These are phyloP conservation scores for Ceratocystis eucalypticola DNA, from an alignment of 2,329 filamentous ascomycete species.

Conservation along the genomic window DNA sequence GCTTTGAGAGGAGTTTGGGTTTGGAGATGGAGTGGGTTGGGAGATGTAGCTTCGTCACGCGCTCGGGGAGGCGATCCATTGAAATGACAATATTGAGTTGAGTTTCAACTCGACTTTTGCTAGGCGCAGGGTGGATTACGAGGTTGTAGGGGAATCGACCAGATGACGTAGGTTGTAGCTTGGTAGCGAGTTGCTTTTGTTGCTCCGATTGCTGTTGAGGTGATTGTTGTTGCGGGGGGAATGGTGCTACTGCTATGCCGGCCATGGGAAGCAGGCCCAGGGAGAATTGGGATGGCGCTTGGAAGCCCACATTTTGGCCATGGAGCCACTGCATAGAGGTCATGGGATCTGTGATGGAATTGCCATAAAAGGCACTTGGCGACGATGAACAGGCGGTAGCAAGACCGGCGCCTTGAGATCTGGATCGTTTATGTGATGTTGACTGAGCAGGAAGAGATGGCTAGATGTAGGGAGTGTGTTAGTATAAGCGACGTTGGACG, in stretches of 20 bases:
- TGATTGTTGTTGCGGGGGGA: conserved; percentile 7
- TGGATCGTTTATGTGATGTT: conserved; percentile 17
- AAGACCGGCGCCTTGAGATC: conserved; percentile 11
- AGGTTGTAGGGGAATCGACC: conserved; percentile 16
- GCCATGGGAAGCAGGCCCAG: conserved; percentile 15
- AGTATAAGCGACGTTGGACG: neutral
- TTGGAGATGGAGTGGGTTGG: conserved; percentile 89
- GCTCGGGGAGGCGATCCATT: conserved; percentile 58
- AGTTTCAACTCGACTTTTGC: conserved; percentile 61
- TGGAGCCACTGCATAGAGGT: conserved; percentile 14
- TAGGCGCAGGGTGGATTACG: conserved; percentile 19
- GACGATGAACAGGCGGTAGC: conserved; percentile 10
- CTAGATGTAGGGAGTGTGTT: conserved; percentile 4
- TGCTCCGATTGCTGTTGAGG: conserved; percentile 11
- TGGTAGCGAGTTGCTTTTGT: neutral
- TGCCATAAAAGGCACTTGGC: conserved; percentile 11
- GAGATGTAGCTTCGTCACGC: conserved; percentile 69
- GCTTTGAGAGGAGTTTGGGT: conserved; percentile 73
- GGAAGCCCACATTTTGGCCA: conserved; percentile 12
- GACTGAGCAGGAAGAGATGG: conserved; percentile 13
- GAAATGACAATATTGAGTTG: conserved; percentile 83
- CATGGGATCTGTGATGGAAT: conserved; percentile 10
- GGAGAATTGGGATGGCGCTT: conserved; percentile 13
- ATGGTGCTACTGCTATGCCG: neutral
- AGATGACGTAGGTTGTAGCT: neutral